Conservation (phyloP, 768 basidiomycete genomes). For the Sporobolomyces roseus region DNA sequence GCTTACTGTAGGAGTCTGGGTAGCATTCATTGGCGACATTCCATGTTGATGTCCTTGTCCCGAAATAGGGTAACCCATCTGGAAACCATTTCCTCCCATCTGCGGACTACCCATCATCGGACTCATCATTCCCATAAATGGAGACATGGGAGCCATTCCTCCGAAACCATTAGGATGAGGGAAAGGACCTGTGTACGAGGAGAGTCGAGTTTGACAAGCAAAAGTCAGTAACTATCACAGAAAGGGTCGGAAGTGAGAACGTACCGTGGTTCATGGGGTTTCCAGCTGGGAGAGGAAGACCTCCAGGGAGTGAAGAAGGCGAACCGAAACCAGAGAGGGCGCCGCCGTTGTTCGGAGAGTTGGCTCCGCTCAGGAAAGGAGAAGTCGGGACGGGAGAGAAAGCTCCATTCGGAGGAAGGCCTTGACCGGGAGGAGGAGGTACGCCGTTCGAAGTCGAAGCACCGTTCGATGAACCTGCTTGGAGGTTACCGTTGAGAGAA, state of each 20-base stretch:
- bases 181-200: no score
- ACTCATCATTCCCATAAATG: constrained; percentile 38
- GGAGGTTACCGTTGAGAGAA: constrained; percentile 1
- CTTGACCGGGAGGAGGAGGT: no score
- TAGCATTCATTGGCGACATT: constrained; percentile 15
- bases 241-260: background rate
- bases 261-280: background rate
- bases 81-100: constrained; percentile 14
- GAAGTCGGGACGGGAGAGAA: constrained; percentile 10
- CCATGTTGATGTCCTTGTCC: constrained; percentile 11
- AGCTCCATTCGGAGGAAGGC: no score
- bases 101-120: constrained; percentile 29
- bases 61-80: constrained; percentile 25
- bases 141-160: constrained; percentile 14
- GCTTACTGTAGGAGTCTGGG: constrained; percentile 31
- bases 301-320: constrained; percentile 8
- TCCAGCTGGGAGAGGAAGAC: constrained; percentile 4
- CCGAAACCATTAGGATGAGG: constrained; percentile 8
- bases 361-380: constrained; percentile 13
- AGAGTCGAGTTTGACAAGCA: no score
- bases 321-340: background rate
- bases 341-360: constrained; percentile 26
- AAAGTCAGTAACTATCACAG: no score
- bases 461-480: background rate
- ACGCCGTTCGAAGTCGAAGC: constrained; percentile 25